Conservation (phyloP, 441 rosid species). For the Populus hybrid region DNA sequence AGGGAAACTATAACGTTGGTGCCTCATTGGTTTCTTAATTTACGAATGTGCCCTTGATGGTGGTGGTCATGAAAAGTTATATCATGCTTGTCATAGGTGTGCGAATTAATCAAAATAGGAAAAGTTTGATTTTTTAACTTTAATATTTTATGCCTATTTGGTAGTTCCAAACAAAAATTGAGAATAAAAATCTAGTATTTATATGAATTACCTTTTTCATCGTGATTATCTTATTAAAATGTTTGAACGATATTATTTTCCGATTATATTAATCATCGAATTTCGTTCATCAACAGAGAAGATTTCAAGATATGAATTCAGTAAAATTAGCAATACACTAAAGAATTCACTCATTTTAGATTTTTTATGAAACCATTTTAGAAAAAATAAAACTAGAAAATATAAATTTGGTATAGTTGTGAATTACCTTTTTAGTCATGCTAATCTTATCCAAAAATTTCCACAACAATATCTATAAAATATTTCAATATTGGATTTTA, state of each 20-base stretch:
- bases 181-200: background rate
- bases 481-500: background rate
- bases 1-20: background rate
- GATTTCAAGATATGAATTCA: background rate
- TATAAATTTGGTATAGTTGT: background rate
- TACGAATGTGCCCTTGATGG: background rate
- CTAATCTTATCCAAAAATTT: background rate
- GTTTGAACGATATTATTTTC: too few relatives aligned
- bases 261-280: background rate
- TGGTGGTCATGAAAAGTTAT: background rate
- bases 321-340: background rate
- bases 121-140: background rate
- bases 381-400: background rate
- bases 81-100: background rate
- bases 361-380: background rate
- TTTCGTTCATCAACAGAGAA: too few relatives aligned
- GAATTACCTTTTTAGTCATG: background rate
- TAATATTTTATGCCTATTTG: background rate
- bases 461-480: background rate
- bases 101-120: background rate
- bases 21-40: background rate
- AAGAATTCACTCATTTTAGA: background rate
- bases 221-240: too few relatives aligned
- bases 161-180: background rate
- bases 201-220: background rate